Conservation (phyloP, 2,329 filamentous ascomycete genomes). For the Botrytis fabae region DNA sequence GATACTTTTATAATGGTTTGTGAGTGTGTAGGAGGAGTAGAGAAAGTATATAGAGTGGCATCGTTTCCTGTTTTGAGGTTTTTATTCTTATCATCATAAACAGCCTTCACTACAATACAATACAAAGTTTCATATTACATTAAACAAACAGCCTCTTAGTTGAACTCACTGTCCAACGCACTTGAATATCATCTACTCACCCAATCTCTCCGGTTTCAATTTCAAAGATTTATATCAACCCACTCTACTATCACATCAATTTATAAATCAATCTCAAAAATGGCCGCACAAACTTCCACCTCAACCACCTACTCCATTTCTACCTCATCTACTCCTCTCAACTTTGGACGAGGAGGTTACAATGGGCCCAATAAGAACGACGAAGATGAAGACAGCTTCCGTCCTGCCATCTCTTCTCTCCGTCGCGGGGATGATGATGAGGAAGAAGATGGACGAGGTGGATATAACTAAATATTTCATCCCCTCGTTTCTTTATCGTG, state of each 20-base stretch:
- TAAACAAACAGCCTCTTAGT: neutral
- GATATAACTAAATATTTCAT: constrained; percentile 34
- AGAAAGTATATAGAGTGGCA: constrained; percentile 16
- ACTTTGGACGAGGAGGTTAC: constrained; percentile 36
- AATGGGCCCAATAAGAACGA: constrained; percentile 28
- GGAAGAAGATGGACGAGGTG: constrained; percentile 39
- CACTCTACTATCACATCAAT: constrained; percentile 1
- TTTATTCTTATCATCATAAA: constrained; percentile 6
- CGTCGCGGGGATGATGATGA: constrained; percentile 37
- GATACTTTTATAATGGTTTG: neutral
- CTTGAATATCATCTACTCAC: neutral
- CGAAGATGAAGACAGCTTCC: constrained; percentile 26
- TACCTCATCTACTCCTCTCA: constrained; percentile 22
- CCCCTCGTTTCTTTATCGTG: neutral
- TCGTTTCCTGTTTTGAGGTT: constrained; percentile 3
- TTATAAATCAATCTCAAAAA: constrained; percentile 24
- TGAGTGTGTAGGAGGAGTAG: neutral
- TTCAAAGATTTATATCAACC: neutral
- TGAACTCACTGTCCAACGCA: neutral
- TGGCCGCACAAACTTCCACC: constrained; percentile 29
- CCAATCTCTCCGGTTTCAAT: neutral
- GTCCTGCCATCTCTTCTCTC: neutral
- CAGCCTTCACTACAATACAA: neutral
- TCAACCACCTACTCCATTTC: constrained; percentile 6
- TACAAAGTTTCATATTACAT: constrained; percentile 1